These are phyloP conservation scores for Cryptococcus jaspeensis DNA, from an alignment of 1,284 basidiomycete genomes.

Conservation along the genomic window DNA sequence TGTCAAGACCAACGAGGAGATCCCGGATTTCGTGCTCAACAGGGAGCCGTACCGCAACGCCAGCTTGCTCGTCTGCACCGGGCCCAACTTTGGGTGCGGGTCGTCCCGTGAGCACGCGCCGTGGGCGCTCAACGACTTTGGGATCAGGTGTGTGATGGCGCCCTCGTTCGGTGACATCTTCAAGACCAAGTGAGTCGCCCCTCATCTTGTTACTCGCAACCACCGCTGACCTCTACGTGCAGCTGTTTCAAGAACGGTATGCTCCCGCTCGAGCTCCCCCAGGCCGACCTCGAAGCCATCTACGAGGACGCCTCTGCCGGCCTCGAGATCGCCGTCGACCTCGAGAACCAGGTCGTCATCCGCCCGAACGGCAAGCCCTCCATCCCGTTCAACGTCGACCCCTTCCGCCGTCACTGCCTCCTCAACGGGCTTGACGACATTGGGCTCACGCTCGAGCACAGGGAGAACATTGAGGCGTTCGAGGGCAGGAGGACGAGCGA, in stretches of 20 bases:
- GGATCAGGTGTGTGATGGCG: slow-evolving; percentile 87
- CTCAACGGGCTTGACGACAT: slow-evolving; percentile 94
- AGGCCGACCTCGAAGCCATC: slow-evolving; percentile 70
- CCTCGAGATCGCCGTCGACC: slow-evolving; percentile 80
- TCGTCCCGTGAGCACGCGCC: slow-evolving; percentile 93
- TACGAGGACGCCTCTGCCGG: slow-evolving; percentile 78
- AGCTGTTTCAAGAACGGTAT: slow-evolving; percentile 97
- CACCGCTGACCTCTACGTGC: slow-evolving; percentile 10
- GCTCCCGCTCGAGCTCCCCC: slow-evolving; percentile 78
- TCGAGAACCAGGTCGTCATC: slow-evolving; percentile 81
- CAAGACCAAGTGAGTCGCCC: slow-evolving; percentile 51
- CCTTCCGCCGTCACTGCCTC: slow-evolving; percentile 87
- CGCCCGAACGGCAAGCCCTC: slow-evolving; percentile 70
- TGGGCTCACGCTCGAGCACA: slow-evolving; percentile 80
- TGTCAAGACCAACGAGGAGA: slow-evolving; percentile 67
- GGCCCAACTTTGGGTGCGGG: slow-evolving; percentile 91
- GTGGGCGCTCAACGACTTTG: slow-evolving; percentile 96
- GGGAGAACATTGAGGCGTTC: slow-evolving; percentile 66
- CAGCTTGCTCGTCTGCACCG: slow-evolving; percentile 83
- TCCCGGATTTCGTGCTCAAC: slow-evolving; percentile 88
- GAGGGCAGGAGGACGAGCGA: slow-evolving; percentile 69
- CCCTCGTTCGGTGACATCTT: slow-evolving; percentile 96
- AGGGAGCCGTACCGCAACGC: slow-evolving; percentile 75
- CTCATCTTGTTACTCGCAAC: neutral
- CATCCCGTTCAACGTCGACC: slow-evolving; percentile 75